Evolutionary conservation across 345 rosid species (phyloP), one percentile per base, ranked within the genome.

Genomic region (Durio zibethinus): DNA sequence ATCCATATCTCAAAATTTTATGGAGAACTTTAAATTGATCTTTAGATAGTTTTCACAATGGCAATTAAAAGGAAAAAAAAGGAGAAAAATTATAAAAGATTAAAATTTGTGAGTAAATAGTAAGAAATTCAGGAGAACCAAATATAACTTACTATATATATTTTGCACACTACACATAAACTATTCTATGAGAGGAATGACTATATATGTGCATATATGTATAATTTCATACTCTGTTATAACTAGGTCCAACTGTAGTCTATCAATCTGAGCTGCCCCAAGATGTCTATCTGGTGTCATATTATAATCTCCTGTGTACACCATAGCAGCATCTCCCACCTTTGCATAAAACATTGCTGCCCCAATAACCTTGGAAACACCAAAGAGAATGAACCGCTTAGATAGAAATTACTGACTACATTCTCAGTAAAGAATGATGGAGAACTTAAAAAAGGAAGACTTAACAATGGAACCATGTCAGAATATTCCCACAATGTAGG

Each of bases 211-310:
- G 38, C 15, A 20, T 14, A 47, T 18, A 65, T 10, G 57, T 15
- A 75, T 20, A 36, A 65, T 79, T 79, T 65, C 86, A 40, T 92
- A 95, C 99, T 96, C 99, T 75, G 99, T 85, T 84, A 96, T 91
- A 72, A 96, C 86, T 86, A 96, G 99, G 83, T 93, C 98, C 74
- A 96, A 85, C 69, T 82, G 89, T 43, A 93, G 86, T 76, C 89
- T 80, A 74, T 93, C 98, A 75, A 93, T 91, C 86, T 92, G 94
- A 78, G 98, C 99, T 52, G 99, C 97, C 76, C 99, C 99, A 43
- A 96, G 97, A 85, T 96, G 99, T 82, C 99, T 90, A 86, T 96
- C 99, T 2, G 98, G 93, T 18, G 98, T 96, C 97, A 92, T 93
- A 85, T 96, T 96, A 83, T 93, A 93, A 79, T 96, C 99, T 75